Conservation (phyloP, 2,329 filamentous ascomycete species). For the Dothidotthia symphoricarpi region DNA sequence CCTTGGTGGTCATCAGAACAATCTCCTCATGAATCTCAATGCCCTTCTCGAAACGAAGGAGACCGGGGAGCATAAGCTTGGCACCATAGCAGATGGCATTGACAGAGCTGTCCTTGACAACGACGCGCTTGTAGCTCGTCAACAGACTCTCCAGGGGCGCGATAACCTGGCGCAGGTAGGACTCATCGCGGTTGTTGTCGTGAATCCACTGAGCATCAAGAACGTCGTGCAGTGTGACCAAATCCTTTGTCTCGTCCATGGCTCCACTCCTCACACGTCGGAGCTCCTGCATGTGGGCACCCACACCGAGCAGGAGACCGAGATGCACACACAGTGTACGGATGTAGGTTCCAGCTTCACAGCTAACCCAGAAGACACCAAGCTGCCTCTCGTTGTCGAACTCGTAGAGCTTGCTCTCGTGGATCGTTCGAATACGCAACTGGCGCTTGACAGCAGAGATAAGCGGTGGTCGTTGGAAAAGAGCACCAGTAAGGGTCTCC, state of each 20-base stretch:
- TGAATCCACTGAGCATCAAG: slow-evolving; percentile 94
- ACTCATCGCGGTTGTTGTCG: slow-evolving; percentile 94
- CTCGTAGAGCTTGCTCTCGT: slow-evolving; percentile 92
- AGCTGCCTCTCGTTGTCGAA: slow-evolving; percentile 98
- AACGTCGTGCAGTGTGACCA: slow-evolving; percentile 93
- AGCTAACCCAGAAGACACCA: slow-evolving; percentile 98
- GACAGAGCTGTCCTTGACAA: slow-evolving; percentile 95
- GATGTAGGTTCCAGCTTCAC: slow-evolving; percentile 98
- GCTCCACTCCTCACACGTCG: slow-evolving; percentile 90
- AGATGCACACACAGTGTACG: slow-evolving; percentile 96
- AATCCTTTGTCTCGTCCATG: slow-evolving; percentile 84
- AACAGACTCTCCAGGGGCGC: slow-evolving; percentile 88
- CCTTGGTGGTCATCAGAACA: slow-evolving; percentile 98
- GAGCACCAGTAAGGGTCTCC: slow-evolving; percentile 91
- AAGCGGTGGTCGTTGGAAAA: slow-evolving; percentile 94
- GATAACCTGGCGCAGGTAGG: slow-evolving; percentile 87
- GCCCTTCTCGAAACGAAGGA: slow-evolving; percentile 85
- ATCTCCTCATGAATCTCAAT: slow-evolving; percentile 97
- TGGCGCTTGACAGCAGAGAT: slow-evolving; percentile 99
- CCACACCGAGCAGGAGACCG: slow-evolving; percentile 73
- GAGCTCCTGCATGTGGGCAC: slow-evolving; percentile 97
- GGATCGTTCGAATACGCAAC: slow-evolving; percentile 95
- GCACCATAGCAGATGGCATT: slow-evolving; percentile 98
- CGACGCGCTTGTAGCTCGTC: slow-evolving; percentile 90
- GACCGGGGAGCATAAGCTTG: slow-evolving; percentile 97